Evolutionary conservation across 2,329 filamentous ascomycete genomes (phyloP), one percentile per base, ranked within the genome.

Genomic region (Emmonsiellopsis sp.): DNA sequence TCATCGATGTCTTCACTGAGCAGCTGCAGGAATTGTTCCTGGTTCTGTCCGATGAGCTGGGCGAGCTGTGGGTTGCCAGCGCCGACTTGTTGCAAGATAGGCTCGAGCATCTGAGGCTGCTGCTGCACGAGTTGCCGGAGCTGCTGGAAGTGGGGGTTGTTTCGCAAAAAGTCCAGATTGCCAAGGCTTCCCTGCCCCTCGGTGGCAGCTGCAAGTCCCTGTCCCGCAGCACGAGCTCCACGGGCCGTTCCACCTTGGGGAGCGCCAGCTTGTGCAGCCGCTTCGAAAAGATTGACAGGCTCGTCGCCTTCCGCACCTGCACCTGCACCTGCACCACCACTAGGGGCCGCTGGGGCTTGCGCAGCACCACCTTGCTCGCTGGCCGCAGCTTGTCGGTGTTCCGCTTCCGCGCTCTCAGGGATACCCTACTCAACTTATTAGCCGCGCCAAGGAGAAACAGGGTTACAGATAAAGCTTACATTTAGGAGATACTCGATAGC

Each of bases 91-190:
- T 97, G 92, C 54, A 98, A 78, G 62, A 98, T 97, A 6, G 93
- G 92, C 76, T 98, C 93, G 20, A 98, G 85, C 93, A 98, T 98
- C 69, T 93, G 87, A 15, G 93, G 93, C 70, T 97, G 89, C 71
- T 96, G 91, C 74, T 98, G 93, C 44, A 98, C 92, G 20, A 98
- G 86, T 73, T 96, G 91, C 58, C 93, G 87, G 56, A 98, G 82
- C 74, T 98, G 93, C 74, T 97, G 93, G 75, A 98, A 98, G 72
- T 97, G 92, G 26, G 91, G 86, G 70, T 97, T 97, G 72, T 91
- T 89, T 65, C 93, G 86, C 53, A 98, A 78, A 70, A 95, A 97
- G 60, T 97, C 92, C 55, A 98, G 82, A 66, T 91, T 94, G 30
- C 86, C 86, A 30, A 88, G 74, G 41, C 34, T 50, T 13, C 50